These are phyloP conservation scores for Candida rishiriensis DNA, from an alignment of 805 yeast species.

Conservation along the genomic window DNA sequence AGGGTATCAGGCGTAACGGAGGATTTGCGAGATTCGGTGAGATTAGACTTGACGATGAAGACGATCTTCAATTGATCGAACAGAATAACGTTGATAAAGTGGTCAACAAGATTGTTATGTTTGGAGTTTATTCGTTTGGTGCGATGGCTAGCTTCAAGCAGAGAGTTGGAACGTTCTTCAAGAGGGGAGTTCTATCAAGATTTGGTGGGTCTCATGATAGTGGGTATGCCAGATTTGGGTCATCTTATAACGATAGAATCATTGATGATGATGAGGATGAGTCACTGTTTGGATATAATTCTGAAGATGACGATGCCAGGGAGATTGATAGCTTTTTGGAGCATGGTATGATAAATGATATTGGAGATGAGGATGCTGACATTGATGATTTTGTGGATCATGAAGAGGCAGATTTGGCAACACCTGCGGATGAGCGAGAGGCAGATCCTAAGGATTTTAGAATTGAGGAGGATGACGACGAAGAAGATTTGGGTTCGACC, in stretches of 20 bases:
- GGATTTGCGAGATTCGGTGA: conserved; percentile 78
- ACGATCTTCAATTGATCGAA: conserved; percentile 47
- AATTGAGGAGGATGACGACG: not conserved
- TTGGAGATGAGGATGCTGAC: conserved; percentile 30
- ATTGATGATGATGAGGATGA: conserved; percentile 30
- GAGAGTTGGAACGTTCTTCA: conserved; percentile 13
- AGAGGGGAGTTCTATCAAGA: conserved; percentile 21
- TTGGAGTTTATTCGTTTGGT: conserved; percentile 41
- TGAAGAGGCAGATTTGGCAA: too few relatives aligned
- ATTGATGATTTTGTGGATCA: conserved; percentile 17
- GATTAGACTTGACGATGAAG: conserved; percentile 77
- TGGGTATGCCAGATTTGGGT: conserved; percentile 17
- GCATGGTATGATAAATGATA: conserved; percentile 25
- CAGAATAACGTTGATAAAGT: conserved; percentile 55
- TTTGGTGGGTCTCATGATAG: conserved; percentile 19
- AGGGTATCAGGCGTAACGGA: conserved; percentile 75
- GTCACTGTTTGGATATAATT: conserved; percentile 29
- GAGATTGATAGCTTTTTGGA: conserved; percentile 41
- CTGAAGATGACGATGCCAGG: conserved; percentile 44
- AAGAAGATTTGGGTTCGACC: too few relatives aligned
- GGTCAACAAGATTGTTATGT: conserved; percentile 53
- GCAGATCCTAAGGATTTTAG: not conserved
- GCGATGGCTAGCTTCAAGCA: conserved; percentile 12
- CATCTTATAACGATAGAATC: conserved; percentile 28
- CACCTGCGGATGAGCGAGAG: too few relatives aligned